Conservation (phyloP, 1,139 yeast genomes). For the Kurtzmaniella natalensis region DNA sequence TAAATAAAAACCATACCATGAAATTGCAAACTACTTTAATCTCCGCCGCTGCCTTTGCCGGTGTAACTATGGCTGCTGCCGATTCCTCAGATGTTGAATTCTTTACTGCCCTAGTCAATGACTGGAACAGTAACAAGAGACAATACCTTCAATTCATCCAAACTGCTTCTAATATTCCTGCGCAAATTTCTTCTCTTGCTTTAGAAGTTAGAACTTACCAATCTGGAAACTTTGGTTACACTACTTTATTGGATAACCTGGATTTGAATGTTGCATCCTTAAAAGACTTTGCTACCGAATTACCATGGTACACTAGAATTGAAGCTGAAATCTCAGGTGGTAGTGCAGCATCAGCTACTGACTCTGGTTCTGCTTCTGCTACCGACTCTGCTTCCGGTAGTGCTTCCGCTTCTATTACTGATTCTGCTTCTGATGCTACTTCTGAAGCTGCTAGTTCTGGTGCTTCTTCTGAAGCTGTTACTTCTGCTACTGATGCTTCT, state of each 20-base stretch:
- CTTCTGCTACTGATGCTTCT: conserved; percentile 8
- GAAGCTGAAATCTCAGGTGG: conserved; percentile 16
- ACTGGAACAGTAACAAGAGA: conserved; percentile 22
- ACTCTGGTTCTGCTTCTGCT: conserved; percentile 9
- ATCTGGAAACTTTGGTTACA: conserved; percentile 28
- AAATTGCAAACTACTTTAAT: conserved; percentile 11
- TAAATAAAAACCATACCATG: conserved; percentile 16
- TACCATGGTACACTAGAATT: conserved; percentile 42
- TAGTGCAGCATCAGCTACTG: conserved; percentile 8
- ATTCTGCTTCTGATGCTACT: conserved; percentile 8
- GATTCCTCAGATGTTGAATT: conserved; percentile 28
- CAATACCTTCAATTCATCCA: conserved; percentile 28
- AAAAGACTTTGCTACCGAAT: conserved; percentile 32
- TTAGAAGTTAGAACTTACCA: conserved; percentile 34
- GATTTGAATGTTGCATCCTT: conserved; percentile 21
- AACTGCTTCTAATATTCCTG: conserved; percentile 33
- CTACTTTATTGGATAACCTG: conserved; percentile 32
- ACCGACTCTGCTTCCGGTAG: conserved; percentile 9
- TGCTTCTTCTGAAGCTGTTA: conserved; percentile 9
- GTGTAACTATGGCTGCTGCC: conserved; percentile 13
- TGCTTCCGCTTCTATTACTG: conserved; percentile 7
- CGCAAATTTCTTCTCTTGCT: conserved; percentile 34
- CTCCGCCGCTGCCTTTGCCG: conserved; percentile 9
- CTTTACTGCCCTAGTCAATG: conserved; percentile 38
- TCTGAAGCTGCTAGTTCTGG: conserved; percentile 8